phyloP scores from a whole-genome alignment of 805 yeast species.

The Metschnikowia noctiluminum region DNA sequence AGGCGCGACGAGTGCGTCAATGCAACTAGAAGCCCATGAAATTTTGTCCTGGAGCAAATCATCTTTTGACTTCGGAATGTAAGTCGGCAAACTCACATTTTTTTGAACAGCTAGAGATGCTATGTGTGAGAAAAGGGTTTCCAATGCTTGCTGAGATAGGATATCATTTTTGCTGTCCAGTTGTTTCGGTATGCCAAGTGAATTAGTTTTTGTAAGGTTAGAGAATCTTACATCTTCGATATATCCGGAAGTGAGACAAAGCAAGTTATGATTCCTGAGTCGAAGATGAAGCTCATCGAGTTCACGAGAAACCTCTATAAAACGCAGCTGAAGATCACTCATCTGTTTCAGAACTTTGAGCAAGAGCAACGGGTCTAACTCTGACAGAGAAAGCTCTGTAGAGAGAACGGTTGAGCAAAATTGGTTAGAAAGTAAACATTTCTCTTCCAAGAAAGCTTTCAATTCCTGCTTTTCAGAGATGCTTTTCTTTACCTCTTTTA shows the following conservation, averaged over 20 bases:
- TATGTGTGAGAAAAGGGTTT: conserved; percentile 44
- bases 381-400: conserved; percentile 14
- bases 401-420: conserved; percentile 28
- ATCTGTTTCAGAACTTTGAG: conserved; percentile 33
- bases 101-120: conserved; percentile 46
- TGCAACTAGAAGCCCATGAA: conserved; percentile 39
- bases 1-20: conserved; percentile 28
- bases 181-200: neutral
- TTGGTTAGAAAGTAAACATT: conserved; percentile 31
- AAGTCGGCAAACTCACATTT: conserved; percentile 37
- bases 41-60: conserved; percentile 25
- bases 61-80: conserved; percentile 9
- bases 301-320: conserved; percentile 25
- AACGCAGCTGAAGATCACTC: conserved; percentile 29
- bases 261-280: conserved; percentile 41
- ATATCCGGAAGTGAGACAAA: conserved; percentile 46
- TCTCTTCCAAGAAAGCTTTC: conserved; percentile 29
- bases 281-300: conserved; percentile 25
- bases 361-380: conserved; percentile 28
- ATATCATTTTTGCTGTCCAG: neutral
- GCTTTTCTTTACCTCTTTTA: conserved; percentile 26
- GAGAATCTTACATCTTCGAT: conserved; percentile 39
- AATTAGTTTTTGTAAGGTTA: conserved; percentile 8
- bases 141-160: conserved; percentile 27
- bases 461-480: conserved; percentile 31